These are phyloP conservation scores for Solanum piurae DNA, from an alignment of 257 asterid genomes.

Conservation along the genomic window DNA sequence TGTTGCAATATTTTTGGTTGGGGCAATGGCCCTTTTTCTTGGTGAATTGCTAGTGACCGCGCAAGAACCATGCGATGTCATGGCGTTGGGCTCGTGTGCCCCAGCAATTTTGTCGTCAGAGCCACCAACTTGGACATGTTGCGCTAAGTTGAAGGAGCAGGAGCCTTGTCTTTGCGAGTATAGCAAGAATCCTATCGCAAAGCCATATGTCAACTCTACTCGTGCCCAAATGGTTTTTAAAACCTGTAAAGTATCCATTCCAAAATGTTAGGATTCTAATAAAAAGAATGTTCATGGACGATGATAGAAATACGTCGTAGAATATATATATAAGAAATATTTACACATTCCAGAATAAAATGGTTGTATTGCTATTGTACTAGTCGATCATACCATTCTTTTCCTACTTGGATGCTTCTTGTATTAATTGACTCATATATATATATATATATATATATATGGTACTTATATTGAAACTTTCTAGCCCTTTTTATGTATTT, in stretches of 20 bases:
- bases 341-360: neutral
- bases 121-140: conserved; percentile 4
- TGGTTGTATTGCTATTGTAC: neutral
- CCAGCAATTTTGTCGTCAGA: neutral
- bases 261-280: neutral
- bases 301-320: neutral
- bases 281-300: neutral
- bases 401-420: too few species aligned
- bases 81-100: conserved; percentile 3
- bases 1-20: neutral
- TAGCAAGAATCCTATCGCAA: neutral
- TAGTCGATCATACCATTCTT: neutral
- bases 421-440: too few species aligned
- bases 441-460: too few species aligned
- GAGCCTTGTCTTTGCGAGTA: conserved; percentile 23
- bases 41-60: neutral
- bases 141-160: conserved; percentile 10
- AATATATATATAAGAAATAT: neutral
- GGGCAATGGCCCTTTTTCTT: neutral
- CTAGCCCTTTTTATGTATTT: too few species aligned
- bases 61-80: conserved; percentile 3
- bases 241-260: conserved; percentile 5
- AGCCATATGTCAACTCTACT: conserved; percentile 9
- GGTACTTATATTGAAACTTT: neutral
- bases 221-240: neutral